phyloP scores from a whole-genome alignment of 1,284 basidiomycete species.

The Moesziomyces parantarcticus region DNA sequence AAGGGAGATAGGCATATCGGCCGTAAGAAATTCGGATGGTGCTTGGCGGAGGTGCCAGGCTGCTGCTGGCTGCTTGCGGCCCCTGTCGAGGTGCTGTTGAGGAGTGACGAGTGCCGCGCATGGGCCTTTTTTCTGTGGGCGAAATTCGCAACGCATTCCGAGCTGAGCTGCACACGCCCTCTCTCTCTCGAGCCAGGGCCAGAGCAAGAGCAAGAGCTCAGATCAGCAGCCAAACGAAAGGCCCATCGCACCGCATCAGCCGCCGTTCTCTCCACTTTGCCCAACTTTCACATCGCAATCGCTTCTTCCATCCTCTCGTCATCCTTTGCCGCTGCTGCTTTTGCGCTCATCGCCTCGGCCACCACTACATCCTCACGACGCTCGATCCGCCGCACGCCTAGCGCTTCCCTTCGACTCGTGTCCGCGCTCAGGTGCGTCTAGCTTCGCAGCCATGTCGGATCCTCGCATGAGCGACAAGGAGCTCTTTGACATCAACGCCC shows the following conservation, averaged over 20 bases:
- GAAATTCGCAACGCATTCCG: background rate
- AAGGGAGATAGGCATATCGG: background rate
- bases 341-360: background rate
- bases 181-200: background rate
- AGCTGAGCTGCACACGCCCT: background rate
- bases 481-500: conserved; percentile 83
- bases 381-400: too few species aligned
- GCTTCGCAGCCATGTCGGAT: conserved; percentile 52
- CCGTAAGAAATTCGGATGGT: background rate
- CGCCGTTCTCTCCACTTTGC: background rate
- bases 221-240: background rate
- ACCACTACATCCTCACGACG: too few species aligned
- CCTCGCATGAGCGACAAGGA: conserved; percentile 74
- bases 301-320: background rate
- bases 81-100: too few species aligned
- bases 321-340: background rate
- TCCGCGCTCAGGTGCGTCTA: conserved; percentile 6
- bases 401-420: background rate
- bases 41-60: too few species aligned
- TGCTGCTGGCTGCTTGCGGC: too few species aligned
- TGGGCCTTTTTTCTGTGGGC: background rate
- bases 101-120: background rate
- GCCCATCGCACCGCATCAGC: background rate
- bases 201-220: background rate
- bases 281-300: background rate